These are phyloP conservation scores for Rubia balearica DNA, from an alignment of 305 asterid genomes.

Conservation along the genomic window DNA sequence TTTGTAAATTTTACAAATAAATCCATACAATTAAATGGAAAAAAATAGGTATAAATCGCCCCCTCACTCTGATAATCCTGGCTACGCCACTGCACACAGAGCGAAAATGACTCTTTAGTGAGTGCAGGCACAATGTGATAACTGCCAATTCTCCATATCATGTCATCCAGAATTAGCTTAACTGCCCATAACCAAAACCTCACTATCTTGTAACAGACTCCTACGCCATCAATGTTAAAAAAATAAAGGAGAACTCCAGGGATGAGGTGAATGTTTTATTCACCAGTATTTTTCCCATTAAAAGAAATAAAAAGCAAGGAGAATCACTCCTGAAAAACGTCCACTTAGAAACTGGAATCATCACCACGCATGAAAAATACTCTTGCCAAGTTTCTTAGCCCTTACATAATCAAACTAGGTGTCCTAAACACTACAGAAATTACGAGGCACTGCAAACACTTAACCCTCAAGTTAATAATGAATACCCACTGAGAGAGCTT, in stretches of 20 bases:
- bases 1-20: too few species aligned
- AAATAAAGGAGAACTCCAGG: background rate
- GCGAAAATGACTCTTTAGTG: background rate
- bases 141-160: background rate
- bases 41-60: too few species aligned
- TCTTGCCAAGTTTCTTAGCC: background rate
- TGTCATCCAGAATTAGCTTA: background rate
- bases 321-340: background rate
- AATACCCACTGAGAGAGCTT: background rate
- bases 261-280: background rate
- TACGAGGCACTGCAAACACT: too few species aligned
- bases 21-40: too few species aligned
- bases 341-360: background rate
- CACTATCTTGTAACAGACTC: background rate
- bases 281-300: background rate
- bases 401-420: background rate
- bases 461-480: background rate
- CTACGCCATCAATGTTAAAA: background rate
- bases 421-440: background rate
- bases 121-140: too few species aligned
- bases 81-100: too few species aligned
- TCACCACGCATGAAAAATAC: background rate
- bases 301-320: background rate
- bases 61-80: too few species aligned
- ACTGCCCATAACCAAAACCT: background rate